Evolutionary conservation across 75 land plant species (phyloP).

Genomic region (Larix kaempferi): DNA sequence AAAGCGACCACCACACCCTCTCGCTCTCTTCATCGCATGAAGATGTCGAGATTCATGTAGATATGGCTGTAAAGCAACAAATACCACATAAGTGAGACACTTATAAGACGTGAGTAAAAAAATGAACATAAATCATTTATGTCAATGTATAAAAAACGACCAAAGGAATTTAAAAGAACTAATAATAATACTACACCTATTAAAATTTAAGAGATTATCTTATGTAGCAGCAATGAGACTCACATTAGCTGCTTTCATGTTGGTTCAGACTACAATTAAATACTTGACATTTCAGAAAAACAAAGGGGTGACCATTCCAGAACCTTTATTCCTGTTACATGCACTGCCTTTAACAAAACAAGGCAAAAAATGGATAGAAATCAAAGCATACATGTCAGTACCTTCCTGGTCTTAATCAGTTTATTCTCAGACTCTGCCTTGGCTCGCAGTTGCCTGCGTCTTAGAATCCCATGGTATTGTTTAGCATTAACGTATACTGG

Average conservation of each 20-base stretch:
- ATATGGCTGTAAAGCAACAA: constrained; percentile 42
- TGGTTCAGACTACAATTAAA: no score
- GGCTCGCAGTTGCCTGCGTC: constrained; percentile 80
- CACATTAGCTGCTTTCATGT: no score
- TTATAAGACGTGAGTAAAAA: not conserved
- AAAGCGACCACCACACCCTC: constrained; percentile 61
- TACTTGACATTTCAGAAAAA: no score
- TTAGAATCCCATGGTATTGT: constrained; percentile 76
- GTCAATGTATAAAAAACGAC: not conserved
- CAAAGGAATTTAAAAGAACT: no score
- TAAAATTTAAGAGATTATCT: no score
- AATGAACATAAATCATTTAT: not conserved
- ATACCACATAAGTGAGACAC: not conserved
- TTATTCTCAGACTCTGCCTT: constrained; percentile 85
- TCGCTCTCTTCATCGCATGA: constrained; percentile 54
- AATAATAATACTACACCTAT: no score
- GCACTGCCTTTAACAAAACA: no score
- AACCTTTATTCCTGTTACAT: no score
- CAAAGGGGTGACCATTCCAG: no score
- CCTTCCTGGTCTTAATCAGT: constrained; percentile 70
- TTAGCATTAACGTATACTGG: constrained; percentile 83
- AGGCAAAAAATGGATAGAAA: no score
- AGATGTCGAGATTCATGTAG: constrained; percentile 60
- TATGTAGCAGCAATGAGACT: no score
- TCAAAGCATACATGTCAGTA: not conserved